Evolutionary conservation across 176 grass and related monocot species (phyloP).

Genomic region (Ensete ventricosum): DNA sequence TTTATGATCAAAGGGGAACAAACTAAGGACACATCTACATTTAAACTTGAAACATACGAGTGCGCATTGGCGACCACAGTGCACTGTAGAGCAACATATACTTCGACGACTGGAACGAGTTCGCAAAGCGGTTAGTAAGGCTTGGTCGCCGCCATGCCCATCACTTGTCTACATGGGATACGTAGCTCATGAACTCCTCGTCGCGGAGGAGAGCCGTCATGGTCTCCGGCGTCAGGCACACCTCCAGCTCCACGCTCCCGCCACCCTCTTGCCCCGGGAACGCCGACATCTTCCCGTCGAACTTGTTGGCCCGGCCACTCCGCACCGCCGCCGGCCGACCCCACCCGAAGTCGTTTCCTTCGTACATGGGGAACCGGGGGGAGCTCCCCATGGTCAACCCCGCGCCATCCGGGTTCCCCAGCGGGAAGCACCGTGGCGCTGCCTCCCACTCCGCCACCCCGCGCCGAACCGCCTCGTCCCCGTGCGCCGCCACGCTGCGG

Average conservation of each 20-base stretch:
- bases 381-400: constrained; percentile 93
- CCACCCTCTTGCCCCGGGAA: constrained; percentile 52
- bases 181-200: constrained; percentile 80
- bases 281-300: constrained; percentile 96
- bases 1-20: no score
- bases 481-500: constrained; percentile 44
- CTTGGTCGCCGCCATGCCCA: no score
- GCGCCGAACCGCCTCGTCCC: constrained; percentile 38
- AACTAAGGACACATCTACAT: no score
- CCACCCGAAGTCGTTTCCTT: constrained; percentile 93
- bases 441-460: constrained; percentile 58
- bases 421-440: constrained; percentile 63
- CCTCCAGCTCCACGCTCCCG: constrained; percentile 82
- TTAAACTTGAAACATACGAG: no score
- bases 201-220: constrained; percentile 80
- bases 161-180: constrained; percentile 16
- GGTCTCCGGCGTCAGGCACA: constrained; percentile 77
- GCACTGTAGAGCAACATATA: no score
- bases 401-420: constrained; percentile 83
- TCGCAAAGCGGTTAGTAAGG: no score
- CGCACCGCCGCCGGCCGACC: constrained; percentile 62
- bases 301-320: constrained; percentile 86
- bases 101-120: no score
- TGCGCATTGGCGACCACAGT: no score
- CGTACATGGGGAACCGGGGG: constrained; percentile 84